A percentile compares a stretch with the other conserved stretches of the same genome.
phyloP scores from a whole-genome alignment of 352 stramenopile species.

The Phytopythium mirpurense region DNA sequence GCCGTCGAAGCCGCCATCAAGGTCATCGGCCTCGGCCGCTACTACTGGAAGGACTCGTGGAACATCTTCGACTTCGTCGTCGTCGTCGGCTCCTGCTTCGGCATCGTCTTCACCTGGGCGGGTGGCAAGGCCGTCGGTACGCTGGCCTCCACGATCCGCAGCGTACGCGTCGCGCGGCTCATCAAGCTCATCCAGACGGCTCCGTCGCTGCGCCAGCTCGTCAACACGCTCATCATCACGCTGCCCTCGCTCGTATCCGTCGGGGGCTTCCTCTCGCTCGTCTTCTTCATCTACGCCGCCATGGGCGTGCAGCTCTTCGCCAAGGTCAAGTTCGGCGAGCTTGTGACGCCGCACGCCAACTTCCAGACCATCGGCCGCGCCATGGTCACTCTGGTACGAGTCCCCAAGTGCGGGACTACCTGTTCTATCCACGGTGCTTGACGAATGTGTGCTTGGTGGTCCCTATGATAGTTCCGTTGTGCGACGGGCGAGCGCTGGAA shows the following conservation, averaged over 20 bases:
- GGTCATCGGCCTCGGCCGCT: conserved; percentile 54
- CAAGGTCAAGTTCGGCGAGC: conserved; percentile 43
- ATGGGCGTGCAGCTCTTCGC: conserved; percentile 85
- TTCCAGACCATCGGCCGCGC: conserved; percentile 74
- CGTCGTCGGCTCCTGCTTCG: conserved; percentile 37
- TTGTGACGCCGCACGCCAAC: conserved; percentile 71
- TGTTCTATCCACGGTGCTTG: background rate
- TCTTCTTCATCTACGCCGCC: conserved; percentile 88
- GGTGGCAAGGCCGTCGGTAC: conserved; percentile 22
- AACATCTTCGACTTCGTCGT: conserved; percentile 84
- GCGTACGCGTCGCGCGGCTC: conserved; percentile 74
- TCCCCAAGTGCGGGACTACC: too few relatives aligned
- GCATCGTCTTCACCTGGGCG: conserved; percentile 40
- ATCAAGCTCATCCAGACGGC: conserved; percentile 67
- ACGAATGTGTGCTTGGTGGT: background rate
- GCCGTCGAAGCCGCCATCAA: conserved; percentile 76
- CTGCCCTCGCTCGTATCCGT: conserved; percentile 80
- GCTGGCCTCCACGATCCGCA: conserved; percentile 60
- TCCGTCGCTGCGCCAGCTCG: conserved; percentile 63
- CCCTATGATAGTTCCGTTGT: conserved; percentile 55
- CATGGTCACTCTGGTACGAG: conserved; percentile 69
- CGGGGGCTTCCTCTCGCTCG: conserved; percentile 63
- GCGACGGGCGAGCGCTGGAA: conserved; percentile 88
- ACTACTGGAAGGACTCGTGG: conserved; percentile 79
- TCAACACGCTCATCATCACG: conserved; percentile 78